Conservation (phyloP, 1,284 basidiomycete genomes). For the Apiotrichum sp. region DNA sequence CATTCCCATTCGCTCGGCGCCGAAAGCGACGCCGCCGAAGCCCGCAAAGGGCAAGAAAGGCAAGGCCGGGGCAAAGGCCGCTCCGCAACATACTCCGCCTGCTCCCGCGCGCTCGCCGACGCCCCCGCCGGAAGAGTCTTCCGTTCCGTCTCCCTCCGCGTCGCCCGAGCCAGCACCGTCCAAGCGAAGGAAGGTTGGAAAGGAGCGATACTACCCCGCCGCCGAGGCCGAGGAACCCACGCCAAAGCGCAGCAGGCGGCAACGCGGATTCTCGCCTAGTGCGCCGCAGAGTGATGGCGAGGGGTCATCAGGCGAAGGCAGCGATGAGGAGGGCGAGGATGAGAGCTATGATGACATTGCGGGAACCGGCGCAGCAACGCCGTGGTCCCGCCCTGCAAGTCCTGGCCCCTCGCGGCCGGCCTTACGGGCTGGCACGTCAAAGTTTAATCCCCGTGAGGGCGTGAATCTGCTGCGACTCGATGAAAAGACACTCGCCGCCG, state of each 20-base stretch:
- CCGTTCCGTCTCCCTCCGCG: not conserved
- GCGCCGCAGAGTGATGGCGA: slow-evolving; percentile 17
- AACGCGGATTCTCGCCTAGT: slow-evolving; percentile 30
- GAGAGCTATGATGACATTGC: not conserved
- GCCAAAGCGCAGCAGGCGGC: slow-evolving; percentile 1
- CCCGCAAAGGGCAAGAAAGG: too few species aligned
- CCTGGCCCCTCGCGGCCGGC: slow-evolving; percentile 9
- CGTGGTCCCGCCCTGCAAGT: slow-evolving; percentile 21
- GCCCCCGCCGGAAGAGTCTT: not conserved
- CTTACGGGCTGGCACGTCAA: slow-evolving; percentile 13
- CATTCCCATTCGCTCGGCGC: not conserved
- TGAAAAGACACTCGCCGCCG: slow-evolving; percentile 9
- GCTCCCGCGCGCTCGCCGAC: too few species aligned
- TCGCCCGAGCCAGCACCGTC: slow-evolving; percentile 1
- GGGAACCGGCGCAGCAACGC: slow-evolving; percentile 12
- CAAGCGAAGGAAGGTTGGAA: slow-evolving; percentile 10
- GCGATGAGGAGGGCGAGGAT: slow-evolving; percentile 13
- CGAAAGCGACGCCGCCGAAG: not conserved
- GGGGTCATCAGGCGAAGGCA: slow-evolving; percentile 1
- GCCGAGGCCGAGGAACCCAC: not conserved
- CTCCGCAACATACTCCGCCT: too few species aligned
- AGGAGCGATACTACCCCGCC: slow-evolving; percentile 4
- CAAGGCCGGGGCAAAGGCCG: too few species aligned
- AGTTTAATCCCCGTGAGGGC: slow-evolving; percentile 21
- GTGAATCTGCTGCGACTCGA: slow-evolving; percentile 22